These are phyloP conservation scores for Achaetomiella virescens DNA, from an alignment of 495 filamentous ascomycete species.

Conservation along the genomic window DNA sequence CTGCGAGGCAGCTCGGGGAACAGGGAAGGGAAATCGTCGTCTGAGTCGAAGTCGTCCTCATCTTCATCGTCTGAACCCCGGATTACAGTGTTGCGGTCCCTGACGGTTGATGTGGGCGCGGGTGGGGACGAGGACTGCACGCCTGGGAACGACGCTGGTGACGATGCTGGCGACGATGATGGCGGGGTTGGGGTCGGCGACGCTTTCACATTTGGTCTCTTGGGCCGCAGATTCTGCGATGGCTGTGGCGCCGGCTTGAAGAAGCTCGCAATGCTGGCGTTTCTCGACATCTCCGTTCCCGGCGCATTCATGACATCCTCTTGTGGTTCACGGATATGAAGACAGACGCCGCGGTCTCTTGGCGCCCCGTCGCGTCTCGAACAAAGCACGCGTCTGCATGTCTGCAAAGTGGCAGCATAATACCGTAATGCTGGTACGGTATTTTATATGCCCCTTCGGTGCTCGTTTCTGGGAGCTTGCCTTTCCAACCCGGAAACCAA, in stretches of 20 bases:
- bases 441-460: too few species aligned
- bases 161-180: conserved; percentile 13
- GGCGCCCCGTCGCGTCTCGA: neutral
- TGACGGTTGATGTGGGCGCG: conserved; percentile 18
- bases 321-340: too few species aligned
- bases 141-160: conserved; percentile 8
- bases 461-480: neutral
- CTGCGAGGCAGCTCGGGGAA: neutral
- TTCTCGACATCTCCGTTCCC: conserved; percentile 12
- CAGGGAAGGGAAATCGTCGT: conserved; percentile 14
- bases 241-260: conserved; percentile 19
- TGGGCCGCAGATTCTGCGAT: neutral
- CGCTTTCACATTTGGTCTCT: conserved; percentile 7
- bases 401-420: neutral
- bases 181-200: conserved; percentile 11
- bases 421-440: neutral
- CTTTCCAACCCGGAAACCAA: neutral
- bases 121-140: conserved; percentile 28
- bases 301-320: too few species aligned
- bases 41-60: conserved; percentile 11
- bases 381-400: neutral
- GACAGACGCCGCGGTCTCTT: neutral
- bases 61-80: conserved; percentile 41
- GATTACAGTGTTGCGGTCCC: conserved; percentile 45
- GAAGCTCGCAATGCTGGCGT: conserved; percentile 20